Conservation (phyloP, 257 asterid species). For the Solanum megistacrolobum region DNA sequence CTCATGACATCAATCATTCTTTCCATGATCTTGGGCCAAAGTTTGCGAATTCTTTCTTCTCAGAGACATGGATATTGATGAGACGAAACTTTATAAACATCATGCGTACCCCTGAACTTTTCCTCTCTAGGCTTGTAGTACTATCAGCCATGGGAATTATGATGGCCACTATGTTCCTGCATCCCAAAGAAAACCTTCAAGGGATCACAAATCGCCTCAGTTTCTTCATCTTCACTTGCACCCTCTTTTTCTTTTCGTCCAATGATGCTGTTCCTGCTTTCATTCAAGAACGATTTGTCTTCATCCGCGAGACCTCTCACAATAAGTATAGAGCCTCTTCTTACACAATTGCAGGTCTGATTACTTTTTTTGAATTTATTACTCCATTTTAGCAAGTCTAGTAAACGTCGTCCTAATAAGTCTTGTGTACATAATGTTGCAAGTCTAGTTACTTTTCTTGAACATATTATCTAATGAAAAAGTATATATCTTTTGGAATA, state of each 20-base stretch:
- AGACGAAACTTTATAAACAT: slow-evolving; percentile 73
- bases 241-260: slow-evolving; percentile 77
- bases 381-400: not conserved
- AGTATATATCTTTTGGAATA: not conserved
- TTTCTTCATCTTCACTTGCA: slow-evolving; percentile 78
- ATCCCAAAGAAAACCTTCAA: slow-evolving; percentile 31
- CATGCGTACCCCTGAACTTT: slow-evolving; percentile 79
- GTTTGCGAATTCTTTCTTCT: slow-evolving; percentile 57
- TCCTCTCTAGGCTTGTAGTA: slow-evolving; percentile 67
- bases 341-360: slow-evolving; percentile 70
- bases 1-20: not conserved
- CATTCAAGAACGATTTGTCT: slow-evolving; percentile 78
- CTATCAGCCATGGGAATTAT: slow-evolving; percentile 71
- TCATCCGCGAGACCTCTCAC: slow-evolving; percentile 74
- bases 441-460: slow-evolving; percentile 43
- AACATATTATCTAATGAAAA: not conserved
- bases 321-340: slow-evolving; percentile 83
- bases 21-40: slow-evolving; percentile 43
- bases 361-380: slow-evolving; percentile 20
- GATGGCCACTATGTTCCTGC: slow-evolving; percentile 85
- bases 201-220: slow-evolving; percentile 69
- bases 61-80: slow-evolving; percentile 62
- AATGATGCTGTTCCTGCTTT: slow-evolving; percentile 92
- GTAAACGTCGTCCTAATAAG: not conserved
- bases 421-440: slow-evolving; percentile 19